Percentiles rank a stretch among this genome's conserved stretches.
These are phyloP conservation scores for Trichoderma sp. DNA, from an alignment of 2,329 filamentous ascomycete genomes.

Conservation along the genomic window DNA sequence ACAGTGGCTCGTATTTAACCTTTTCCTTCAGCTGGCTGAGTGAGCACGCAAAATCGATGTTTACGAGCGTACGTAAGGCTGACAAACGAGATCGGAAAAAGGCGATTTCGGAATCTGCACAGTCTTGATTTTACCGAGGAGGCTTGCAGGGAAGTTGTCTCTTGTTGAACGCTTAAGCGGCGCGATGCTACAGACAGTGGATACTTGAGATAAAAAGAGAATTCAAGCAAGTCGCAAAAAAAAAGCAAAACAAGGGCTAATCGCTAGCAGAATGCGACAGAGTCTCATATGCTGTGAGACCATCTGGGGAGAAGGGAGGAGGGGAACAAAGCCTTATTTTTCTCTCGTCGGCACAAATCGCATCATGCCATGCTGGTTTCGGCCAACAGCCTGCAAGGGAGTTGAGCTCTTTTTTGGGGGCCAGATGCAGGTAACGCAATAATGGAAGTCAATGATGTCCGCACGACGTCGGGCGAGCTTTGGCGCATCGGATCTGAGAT, in stretches of 20 bases:
- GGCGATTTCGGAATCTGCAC: neutral
- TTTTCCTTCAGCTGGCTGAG: slow-evolving; percentile 10
- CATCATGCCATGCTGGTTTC: slow-evolving; percentile 2
- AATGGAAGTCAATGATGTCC: slow-evolving; percentile 13
- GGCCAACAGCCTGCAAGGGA: slow-evolving; percentile 7
- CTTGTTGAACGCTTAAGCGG: slow-evolving; percentile 3
- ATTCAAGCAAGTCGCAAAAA: neutral
- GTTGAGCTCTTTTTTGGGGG: neutral
- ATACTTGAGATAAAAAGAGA: neutral
- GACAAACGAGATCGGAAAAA: slow-evolving; percentile 3
- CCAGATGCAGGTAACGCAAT: slow-evolving; percentile 18
- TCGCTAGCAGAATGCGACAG: neutral
- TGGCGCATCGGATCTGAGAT: slow-evolving; percentile 19
- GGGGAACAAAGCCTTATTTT: neutral
- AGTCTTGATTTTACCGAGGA: neutral
- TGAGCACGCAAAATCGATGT: slow-evolving; percentile 12
- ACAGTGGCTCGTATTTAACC: slow-evolving; percentile 15
- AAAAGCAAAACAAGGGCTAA: slow-evolving; percentile 1
- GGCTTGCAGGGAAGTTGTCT: slow-evolving; percentile 10
- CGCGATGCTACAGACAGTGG: neutral
- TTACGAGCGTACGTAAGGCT: slow-evolving; percentile 19
- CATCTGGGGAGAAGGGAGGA: neutral
- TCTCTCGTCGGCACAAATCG: neutral
- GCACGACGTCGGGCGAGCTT: slow-evolving; percentile 16
- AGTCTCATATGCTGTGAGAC: slow-evolving; percentile 15